Evolutionary conservation across 169 alveolate genomes (phyloP).

Genomic region (Babesia divergens): DNA sequence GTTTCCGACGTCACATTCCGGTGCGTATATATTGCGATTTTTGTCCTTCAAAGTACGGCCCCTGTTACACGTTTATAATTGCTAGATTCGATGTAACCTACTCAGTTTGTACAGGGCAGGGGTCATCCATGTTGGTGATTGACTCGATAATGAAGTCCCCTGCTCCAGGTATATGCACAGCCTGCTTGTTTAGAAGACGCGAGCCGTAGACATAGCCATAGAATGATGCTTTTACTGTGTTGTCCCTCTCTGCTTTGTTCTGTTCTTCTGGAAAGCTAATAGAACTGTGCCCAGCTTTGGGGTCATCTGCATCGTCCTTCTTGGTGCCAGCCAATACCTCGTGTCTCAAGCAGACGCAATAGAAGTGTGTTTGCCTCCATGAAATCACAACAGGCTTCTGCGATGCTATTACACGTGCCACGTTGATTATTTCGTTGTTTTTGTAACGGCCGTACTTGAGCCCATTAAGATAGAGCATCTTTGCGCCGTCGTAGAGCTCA

Average conservation of each 20-base stretch:
- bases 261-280: slow-evolving; percentile 50
- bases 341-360: slow-evolving; percentile 90
- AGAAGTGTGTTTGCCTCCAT: slow-evolving; percentile 97
- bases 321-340: slow-evolving; percentile 70
- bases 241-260: slow-evolving; percentile 37
- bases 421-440: slow-evolving; percentile 90
- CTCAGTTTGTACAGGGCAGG: slow-evolving; percentile 82
- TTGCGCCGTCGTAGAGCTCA: slow-evolving; percentile 97
- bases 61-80: slow-evolving; percentile 72
- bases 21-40: slow-evolving; percentile 96
- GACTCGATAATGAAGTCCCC: slow-evolving; percentile 85
- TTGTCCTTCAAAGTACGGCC: slow-evolving; percentile 90
- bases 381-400: slow-evolving; percentile 86
- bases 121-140: slow-evolving; percentile 77
- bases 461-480: slow-evolving; percentile 94
- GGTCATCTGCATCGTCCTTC: slow-evolving; percentile 3
- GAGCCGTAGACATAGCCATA: slow-evolving; percentile 95
- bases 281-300: not conserved
- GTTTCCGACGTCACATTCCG: slow-evolving; percentile 95
- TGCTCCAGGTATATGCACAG: slow-evolving; percentile 87
- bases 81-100: slow-evolving; percentile 19
- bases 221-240: slow-evolving; percentile 77
- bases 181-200: slow-evolving; percentile 79
- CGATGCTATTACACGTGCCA: slow-evolving; percentile 93
- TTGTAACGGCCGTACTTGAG: slow-evolving; percentile 89